These are phyloP conservation scores for Pilasporangium apinafurcum DNA, from an alignment of 352 stramenopile species.

Conservation along the genomic window DNA sequence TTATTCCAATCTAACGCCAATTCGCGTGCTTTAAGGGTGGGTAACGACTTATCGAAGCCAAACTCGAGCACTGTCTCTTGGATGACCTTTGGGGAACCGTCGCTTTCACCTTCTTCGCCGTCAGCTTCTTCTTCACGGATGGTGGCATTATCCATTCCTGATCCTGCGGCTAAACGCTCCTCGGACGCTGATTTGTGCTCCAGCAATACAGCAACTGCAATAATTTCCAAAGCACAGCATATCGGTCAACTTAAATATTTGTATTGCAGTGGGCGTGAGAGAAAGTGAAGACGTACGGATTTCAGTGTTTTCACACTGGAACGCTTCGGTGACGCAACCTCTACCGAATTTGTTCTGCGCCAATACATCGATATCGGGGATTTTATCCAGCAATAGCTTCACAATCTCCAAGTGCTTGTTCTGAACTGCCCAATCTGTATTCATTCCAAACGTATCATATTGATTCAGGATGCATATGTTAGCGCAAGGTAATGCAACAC, in stretches of 20 bases:
- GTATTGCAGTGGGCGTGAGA: background rate
- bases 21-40: slow-evolving; percentile 68
- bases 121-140: slow-evolving; percentile 68
- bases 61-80: slow-evolving; percentile 83
- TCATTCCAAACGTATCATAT: background rate
- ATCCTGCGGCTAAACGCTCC: slow-evolving; percentile 63
- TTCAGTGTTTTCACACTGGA: slow-evolving; percentile 77
- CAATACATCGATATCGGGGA: slow-evolving; percentile 75
- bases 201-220: slow-evolving; percentile 57
- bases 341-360: slow-evolving; percentile 77
- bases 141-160: slow-evolving; percentile 58
- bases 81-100: slow-evolving; percentile 53
- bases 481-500: background rate
- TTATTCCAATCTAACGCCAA: slow-evolving; percentile 80
- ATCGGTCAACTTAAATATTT: background rate
- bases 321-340: slow-evolving; percentile 78
- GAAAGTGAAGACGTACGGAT: slow-evolving; percentile 48
- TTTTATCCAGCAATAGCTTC: slow-evolving; percentile 58
- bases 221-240: background rate
- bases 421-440: slow-evolving; percentile 82
- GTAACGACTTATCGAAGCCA: slow-evolving; percentile 45
- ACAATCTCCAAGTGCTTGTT: slow-evolving; percentile 82
- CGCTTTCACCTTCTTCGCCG: slow-evolving; percentile 35
- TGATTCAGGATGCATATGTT: background rate
- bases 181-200: slow-evolving; percentile 77